These are phyloP conservation scores for Plenodomus lindquistii DNA, from an alignment of 2,329 filamentous ascomycete species.

Conservation along the genomic window DNA sequence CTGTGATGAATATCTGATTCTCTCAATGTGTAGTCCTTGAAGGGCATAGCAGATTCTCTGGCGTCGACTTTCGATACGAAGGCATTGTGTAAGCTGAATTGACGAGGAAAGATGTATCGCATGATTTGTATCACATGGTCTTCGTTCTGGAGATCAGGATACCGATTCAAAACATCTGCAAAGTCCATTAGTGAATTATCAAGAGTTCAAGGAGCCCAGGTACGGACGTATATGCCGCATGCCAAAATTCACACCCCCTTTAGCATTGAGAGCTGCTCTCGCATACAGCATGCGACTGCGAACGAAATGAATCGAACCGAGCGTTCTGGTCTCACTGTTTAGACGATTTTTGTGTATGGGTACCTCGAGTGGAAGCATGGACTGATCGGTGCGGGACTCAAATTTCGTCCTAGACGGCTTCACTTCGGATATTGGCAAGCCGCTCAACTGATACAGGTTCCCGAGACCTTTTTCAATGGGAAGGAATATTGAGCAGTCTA, in stretches of 20 bases:
- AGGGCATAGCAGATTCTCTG: constrained; percentile 69
- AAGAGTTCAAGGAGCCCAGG: constrained; percentile 1
- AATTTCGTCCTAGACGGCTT: constrained; percentile 14
- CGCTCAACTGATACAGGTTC: constrained; percentile 80
- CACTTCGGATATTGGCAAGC: constrained; percentile 61
- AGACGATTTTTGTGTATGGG: neutral
- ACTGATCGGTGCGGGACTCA: constrained; percentile 3
- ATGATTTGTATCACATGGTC: constrained; percentile 70
- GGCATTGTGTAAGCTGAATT: constrained; percentile 90
- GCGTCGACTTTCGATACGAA: constrained; percentile 73
- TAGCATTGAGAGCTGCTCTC: constrained; percentile 69
- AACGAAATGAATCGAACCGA: constrained; percentile 71
- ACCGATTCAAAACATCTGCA: constrained; percentile 80
- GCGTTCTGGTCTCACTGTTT: constrained; percentile 24
- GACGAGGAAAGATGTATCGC: constrained; percentile 91
- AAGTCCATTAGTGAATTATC: constrained; percentile 15
- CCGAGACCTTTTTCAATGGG: constrained; percentile 61
- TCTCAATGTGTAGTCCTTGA: constrained; percentile 83
- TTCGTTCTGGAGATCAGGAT: constrained; percentile 52
- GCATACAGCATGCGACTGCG: constrained; percentile 87
- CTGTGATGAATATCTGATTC: constrained; percentile 72
- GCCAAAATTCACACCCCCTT: constrained; percentile 71
- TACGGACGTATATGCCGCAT: constrained; percentile 77
- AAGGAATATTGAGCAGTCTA: constrained; percentile 77
- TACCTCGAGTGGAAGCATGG: neutral